These are phyloP conservation scores for Lecanicillium sp. DNA, from an alignment of 2,329 filamentous ascomycete species.

Conservation along the genomic window DNA sequence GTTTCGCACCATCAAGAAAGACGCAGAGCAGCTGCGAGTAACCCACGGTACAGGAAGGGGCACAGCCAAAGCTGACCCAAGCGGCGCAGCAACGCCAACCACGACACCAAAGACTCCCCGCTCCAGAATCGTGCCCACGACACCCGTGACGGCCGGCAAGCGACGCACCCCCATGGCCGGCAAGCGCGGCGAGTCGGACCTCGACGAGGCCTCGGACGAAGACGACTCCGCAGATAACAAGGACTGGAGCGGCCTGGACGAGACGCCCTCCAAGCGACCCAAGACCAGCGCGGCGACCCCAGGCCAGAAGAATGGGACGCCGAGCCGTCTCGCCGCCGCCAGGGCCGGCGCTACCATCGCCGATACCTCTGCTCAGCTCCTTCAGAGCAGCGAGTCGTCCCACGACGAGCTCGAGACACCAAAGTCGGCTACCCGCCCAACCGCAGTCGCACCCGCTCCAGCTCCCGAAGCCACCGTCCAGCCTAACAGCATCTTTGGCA, in stretches of 20 bases:
- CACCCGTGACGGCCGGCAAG: conserved; percentile 17
- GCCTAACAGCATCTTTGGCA: neutral
- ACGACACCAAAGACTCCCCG: conserved; percentile 15
- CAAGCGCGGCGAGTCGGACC: conserved; percentile 9
- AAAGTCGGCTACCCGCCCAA: conserved; percentile 8
- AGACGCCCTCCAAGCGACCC: conserved; percentile 29
- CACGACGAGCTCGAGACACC: conserved; percentile 9
- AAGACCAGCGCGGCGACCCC: conserved; percentile 12
- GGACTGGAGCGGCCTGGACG: conserved; percentile 23
- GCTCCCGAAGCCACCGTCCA: conserved; percentile 10
- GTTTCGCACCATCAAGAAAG: conserved; percentile 47
- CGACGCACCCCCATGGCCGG: neutral
- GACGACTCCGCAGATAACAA: conserved; percentile 18
- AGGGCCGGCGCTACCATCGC: conserved; percentile 27
- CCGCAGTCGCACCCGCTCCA: neutral
- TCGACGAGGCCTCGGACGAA: conserved; percentile 17
- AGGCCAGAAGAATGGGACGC: conserved; percentile 16
- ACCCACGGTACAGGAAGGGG: conserved; percentile 37
- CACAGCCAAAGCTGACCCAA: conserved; percentile 31
- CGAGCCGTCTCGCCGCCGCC: conserved; percentile 23
- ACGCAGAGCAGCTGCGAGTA: conserved; percentile 39
- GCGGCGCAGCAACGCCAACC: conserved; percentile 18
- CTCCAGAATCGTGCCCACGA: conserved; percentile 14
- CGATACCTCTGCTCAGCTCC: conserved; percentile 17
- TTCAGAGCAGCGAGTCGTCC: conserved; percentile 21